Conservation (phyloP, 495 filamentous ascomycete genomes). For the Hyphodiscus hymeniophilus region DNA sequence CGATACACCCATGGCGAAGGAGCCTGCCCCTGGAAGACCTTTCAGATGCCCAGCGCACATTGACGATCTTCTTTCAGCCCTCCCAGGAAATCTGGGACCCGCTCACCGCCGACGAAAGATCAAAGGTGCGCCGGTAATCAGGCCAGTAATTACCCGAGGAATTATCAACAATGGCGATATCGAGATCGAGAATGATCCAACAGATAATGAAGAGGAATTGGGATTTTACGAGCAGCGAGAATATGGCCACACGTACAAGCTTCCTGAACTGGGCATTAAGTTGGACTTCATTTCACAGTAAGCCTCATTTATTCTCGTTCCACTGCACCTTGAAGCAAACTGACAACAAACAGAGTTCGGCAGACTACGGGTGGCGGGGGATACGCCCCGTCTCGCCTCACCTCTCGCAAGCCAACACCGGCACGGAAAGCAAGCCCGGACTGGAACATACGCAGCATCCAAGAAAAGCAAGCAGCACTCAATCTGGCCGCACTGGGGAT, state of each 20-base stretch:
- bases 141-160: conserved; percentile 46
- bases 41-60: conserved; percentile 90
- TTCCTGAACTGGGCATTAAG: conserved; percentile 68
- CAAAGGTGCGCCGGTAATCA: conserved; percentile 38
- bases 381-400: conserved; percentile 5
- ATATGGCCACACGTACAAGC: conserved; percentile 52
- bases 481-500: conserved; percentile 42
- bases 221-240: conserved; percentile 41
- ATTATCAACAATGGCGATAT: conserved; percentile 69
- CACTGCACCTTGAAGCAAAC: conserved; percentile 3
- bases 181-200: conserved; percentile 59
- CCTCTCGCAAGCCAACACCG: conserved; percentile 12
- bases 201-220: conserved; percentile 46
- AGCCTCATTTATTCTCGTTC: conserved; percentile 21
- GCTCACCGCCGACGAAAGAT: conserved; percentile 43
- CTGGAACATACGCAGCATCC: conserved; percentile 15
- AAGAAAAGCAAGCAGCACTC: conserved; percentile 47
- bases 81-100: conserved; percentile 35
- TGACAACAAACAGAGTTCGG: conserved; percentile 4
- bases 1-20: conserved; percentile 71
- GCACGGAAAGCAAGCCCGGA: neutral
- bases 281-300: conserved; percentile 61
- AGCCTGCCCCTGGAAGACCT: conserved; percentile 55
- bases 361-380: neutral
- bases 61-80: conserved; percentile 41